Conservation (phyloP, 2,329 filamentous ascomycete species). For the Gyromitra esculenta region DNA sequence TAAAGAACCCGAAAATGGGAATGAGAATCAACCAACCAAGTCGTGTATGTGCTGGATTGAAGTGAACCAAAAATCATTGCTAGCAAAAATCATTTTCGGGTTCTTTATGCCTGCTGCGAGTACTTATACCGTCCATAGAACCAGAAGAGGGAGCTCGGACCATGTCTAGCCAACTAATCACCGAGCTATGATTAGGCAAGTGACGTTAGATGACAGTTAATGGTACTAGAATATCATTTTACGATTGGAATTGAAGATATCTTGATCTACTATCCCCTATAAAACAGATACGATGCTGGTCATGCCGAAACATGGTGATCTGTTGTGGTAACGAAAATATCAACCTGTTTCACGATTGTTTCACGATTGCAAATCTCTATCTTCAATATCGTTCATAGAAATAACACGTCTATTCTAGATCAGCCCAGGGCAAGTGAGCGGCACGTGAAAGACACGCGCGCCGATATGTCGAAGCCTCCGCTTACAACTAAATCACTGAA, state of each 20-base stretch:
- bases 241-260: not conserved
- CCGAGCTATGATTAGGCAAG: not conserved
- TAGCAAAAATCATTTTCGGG: too few relatives aligned
- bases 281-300: not conserved
- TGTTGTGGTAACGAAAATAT: not conserved
- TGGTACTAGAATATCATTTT: not conserved
- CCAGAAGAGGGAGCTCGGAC: not conserved
- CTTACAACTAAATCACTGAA: not conserved
- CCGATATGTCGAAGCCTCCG: not conserved
- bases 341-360: not conserved
- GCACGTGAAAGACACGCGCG: not conserved
- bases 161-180: conserved; percentile 6
- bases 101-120: too few relatives aligned
- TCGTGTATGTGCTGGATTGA: too few relatives aligned
- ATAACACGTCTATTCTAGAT: conserved; percentile 8
- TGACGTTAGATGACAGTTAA: not conserved
- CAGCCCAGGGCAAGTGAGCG: not conserved
- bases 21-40: too few relatives aligned
- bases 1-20: not conserved
- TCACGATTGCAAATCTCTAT: not conserved
- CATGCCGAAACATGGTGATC: not conserved
- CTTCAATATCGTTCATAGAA: not conserved
- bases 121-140: not conserved
- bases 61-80: too few relatives aligned
- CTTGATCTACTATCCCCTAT: not conserved